Conservation (phyloP, 352 stramenopile genomes). For the Globisporangium heterothallicum region DNA sequence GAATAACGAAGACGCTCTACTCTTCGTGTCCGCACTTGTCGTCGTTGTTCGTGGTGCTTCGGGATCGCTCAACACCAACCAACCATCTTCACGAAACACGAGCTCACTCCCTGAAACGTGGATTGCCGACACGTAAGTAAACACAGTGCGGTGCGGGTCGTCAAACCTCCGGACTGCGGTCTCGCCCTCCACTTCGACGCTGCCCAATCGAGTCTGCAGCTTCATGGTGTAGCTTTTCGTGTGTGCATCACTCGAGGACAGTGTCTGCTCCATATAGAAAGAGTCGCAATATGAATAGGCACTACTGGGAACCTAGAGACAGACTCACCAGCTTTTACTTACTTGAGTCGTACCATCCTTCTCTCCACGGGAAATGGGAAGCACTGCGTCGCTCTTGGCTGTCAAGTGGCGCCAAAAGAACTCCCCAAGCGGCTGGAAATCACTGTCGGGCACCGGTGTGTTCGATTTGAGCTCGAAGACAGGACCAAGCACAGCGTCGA, state of each 20-base stretch:
- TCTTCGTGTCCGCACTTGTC: not conserved
- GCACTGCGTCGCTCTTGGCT: not conserved
- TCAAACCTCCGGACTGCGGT: conserved; percentile 6
- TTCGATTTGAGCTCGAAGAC: conserved; percentile 15
- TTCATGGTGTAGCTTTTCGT: not conserved
- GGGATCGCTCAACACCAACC: not conserved
- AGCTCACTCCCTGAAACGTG: not conserved
- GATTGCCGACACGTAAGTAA: not conserved
- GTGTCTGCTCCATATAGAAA: not conserved
- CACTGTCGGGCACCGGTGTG: conserved; percentile 3
- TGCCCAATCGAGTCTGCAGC: not conserved
- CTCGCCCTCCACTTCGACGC: conserved; percentile 5
- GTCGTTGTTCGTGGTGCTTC: not conserved
- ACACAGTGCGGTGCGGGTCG: not conserved
- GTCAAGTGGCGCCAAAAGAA: conserved; percentile 1
- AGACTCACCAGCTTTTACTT: not conserved
- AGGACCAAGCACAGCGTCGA: conserved; percentile 6
- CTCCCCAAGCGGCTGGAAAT: conserved; percentile 4
- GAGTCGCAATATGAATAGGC: not conserved
- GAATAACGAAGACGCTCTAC: conserved; percentile 1
- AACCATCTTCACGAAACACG: conserved; percentile 3
- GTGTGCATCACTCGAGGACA: not conserved
- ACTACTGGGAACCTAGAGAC: too few relatives aligned
- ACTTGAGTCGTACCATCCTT: not conserved
- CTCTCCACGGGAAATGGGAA: too few relatives aligned